These are phyloP conservation scores for Neurospora hispaniola DNA, from an alignment of 495 filamentous ascomycete genomes.

Conservation along the genomic window DNA sequence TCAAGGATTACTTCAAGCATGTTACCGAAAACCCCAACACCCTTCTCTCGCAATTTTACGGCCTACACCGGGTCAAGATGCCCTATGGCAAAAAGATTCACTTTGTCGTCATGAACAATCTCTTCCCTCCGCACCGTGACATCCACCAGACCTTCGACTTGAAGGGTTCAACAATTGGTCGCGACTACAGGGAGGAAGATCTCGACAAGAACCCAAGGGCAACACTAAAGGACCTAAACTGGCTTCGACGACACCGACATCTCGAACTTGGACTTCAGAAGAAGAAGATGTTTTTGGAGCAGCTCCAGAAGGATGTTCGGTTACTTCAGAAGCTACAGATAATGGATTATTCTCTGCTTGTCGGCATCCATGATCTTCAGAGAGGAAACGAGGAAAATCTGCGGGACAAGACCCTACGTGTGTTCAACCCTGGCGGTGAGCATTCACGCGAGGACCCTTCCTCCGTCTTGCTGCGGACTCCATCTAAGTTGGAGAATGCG, in stretches of 20 bases:
- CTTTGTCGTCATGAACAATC: constrained; percentile 99
- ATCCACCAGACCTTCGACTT: constrained; percentile 96
- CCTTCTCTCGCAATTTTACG: constrained; percentile 95
- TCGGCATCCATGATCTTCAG: constrained; percentile 85
- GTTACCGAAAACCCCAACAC: constrained; percentile 92
- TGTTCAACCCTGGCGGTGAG: constrained; percentile 86
- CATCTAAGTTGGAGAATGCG: constrained; percentile 86
- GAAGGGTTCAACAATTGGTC: constrained; percentile 93
- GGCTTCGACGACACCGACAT: constrained; percentile 75
- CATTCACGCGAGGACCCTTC: constrained; percentile 42
- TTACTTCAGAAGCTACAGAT: constrained; percentile 81
- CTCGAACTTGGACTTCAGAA: constrained; percentile 82
- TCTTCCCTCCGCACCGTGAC: constrained; percentile 94
- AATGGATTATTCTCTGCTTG: constrained; percentile 96
- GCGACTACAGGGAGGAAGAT: constrained; percentile 82
- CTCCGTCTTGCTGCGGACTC: constrained; percentile 72
- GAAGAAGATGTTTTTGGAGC: constrained; percentile 74
- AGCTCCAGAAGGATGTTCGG: constrained; percentile 77
- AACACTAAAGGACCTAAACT: constrained; percentile 94
- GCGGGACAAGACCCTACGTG: constrained; percentile 85
- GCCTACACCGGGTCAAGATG: constrained; percentile 95
- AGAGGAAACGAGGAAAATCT: constrained; percentile 92
- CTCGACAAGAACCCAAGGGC: constrained; percentile 82
- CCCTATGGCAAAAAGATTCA: constrained; percentile 97
- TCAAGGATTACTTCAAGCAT: constrained; percentile 90